Evolutionary conservation across 2,329 filamentous ascomycete species (phyloP), one percentile per base, ranked within the genome.

Genomic region (Aspergillus fumigatus): DNA sequence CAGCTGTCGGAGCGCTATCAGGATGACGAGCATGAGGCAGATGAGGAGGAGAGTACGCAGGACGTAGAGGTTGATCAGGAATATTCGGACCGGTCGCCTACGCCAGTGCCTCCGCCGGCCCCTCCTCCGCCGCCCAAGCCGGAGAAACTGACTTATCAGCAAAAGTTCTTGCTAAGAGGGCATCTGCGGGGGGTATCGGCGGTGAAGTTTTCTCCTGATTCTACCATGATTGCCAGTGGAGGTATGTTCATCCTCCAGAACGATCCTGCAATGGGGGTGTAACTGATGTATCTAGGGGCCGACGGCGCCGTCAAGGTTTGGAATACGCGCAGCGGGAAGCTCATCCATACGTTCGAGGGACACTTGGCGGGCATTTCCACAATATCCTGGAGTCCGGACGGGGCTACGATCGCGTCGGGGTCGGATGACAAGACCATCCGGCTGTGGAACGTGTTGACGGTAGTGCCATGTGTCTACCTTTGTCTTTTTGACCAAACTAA

Each of bases 371-470:
- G 94, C 59, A 86, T 99, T 19, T 96, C 90, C 32, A 93, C 92
- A 41, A 82, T 99, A 50, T 88, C 92, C n/a, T 99, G 94, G 94
- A 88, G 88, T 58, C 92, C 93, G 0, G 92, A 97, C 72, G 91
- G 88, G 59, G 87, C 87, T 64, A 90, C 89, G 2, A 82, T 99
- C 49, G 94, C 93, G 3, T 93, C 90, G 9, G 94, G 93, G 25
- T 93, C 90, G 4, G 94, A 99, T 74, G 94, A 99, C 81, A 99
- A 99, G 77, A 86, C 89, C 0, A 97, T 99, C 61, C 85, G 94
- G 2, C 79, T 99, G 1, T 99, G 94, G 94, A 90, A 97, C 65
- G 78, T 84, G 3, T 67, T 77, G 19, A 84, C 82, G 7, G 78
- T 80, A 68, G 53, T 38, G 1, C 3, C 45, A 14, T 19, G 4